Base-by-base conservation (phyloP, 2,329 filamentous ascomycete species). In the Ophiostoma tasmaniense region DNA sequence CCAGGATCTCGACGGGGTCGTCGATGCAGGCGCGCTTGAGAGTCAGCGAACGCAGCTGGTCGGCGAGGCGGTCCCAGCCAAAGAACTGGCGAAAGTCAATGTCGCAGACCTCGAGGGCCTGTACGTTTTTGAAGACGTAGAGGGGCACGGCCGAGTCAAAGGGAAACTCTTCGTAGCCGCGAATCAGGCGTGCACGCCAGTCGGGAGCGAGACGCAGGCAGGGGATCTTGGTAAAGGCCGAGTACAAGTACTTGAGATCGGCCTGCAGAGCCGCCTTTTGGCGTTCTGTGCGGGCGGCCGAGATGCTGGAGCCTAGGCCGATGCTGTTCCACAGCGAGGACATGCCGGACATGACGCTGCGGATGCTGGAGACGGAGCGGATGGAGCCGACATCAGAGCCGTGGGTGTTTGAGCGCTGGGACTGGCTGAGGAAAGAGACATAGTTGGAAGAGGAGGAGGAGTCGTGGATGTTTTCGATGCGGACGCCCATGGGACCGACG, bases 331-430 rank as follows among this genome's bases (percentile, higher is more conserved):
- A 98, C 64, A 98, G 81, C 17, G 91, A 89, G 70, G 93, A 95
- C 90, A 99, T 96, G 78, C 91, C 92, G 35, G 95, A 96, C 91
- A 98, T 94, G 75, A 97, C 93, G 78, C 94, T 98, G 77, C 94
- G 89, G 73, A 99, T 92, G 80, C 95, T 98, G 30, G 94, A 97
- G 59, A 97, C 93, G 7, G 95, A 98, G 75, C 93, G 93, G 73
- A 98, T 92, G 1, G 95, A 98, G 74, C 92, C 92, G 68, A 90
- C 89, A 79, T 98, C 94, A 65, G 91, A 91, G 73, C 88, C 85
- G 71, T 89, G 88, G 72, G 90, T 90, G 77, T 91, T 91, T 71
- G 91, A 89, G 70, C 91, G 88, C 75, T 94, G 91, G 30, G 90
- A 89, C 75, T 92, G 90, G 76, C 90, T 90, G 72, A 97, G 85